Evolutionary conservation across 2,329 filamentous ascomycete genomes (phyloP), one percentile per base, ranked within the genome.

Genomic region (Botryosphaeria dothidea): DNA sequence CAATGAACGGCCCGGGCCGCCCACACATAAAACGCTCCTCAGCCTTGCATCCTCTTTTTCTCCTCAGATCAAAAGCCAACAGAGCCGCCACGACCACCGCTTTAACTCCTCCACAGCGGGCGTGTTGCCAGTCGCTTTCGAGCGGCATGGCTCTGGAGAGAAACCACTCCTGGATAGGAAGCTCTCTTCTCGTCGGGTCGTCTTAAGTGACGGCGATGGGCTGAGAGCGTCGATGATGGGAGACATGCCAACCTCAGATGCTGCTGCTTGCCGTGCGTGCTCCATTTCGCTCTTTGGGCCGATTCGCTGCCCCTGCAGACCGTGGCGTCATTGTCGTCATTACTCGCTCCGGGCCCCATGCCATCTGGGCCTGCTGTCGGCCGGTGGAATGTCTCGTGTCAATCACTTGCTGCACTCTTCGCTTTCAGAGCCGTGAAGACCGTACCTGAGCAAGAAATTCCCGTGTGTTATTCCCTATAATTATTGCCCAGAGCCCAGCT

Each of bases 11-110:
- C 49, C 49, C 61, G 61, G 29, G 15, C 52, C 31, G 41, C 49
- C n/a, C 41, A 54, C 52, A 36, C 38, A 51, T 49, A 65, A 65
- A 65, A 65, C 15, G 19, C 56, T 11, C 17, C 34, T 21, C 29
- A 15, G 25, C 49, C 56, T 49, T 61, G 21, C 31, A 60, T 31
- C 63, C 56, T 45, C 54, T 36, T 65, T 62, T 34, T 36, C 57
- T 56, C 46, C 34, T 54, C 49, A 31, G 64, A 66, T 66, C 64
- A 66, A 66, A 66, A 66, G 25, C 34, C 48, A 66, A 62, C 64
- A 57, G 64, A 66, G 64, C 64, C 57, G 64, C 64, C 64, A 66
- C 64, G 64, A 66, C 64, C 64, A 62, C 64, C 64, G 64, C 58
- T 62, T 62, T 66, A 21, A 48, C 29, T 56, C 34, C 49, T 66